Evolutionary conservation across 1,139 yeast genomes (phyloP), one percentile per base, ranked within the genome.

Genomic region (Sugiyamaella neomexicana): DNA sequence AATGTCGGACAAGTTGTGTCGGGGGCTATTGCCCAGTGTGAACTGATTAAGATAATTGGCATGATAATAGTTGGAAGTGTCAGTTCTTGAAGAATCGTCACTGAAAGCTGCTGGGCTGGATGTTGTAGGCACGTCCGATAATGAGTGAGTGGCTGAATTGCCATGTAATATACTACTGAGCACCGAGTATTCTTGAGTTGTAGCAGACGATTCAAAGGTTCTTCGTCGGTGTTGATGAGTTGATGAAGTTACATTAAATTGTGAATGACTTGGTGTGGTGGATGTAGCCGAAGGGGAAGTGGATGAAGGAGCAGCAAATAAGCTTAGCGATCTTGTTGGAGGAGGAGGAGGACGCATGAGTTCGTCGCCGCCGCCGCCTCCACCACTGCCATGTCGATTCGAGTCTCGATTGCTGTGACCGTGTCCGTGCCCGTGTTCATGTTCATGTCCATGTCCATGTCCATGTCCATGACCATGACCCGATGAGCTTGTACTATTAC

Each of bases 141-240:
- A 12, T 7, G 44, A 16, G 8, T 42, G 46, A 25, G 32, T 50
- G 39, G 44, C 16, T 12, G 59, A 53, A 15, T 53, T 56, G 4
- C 57, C 61, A 39, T 58, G 83, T 37, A 86, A 77, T 51, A 89
- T 86, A 59, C 79, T 82, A n/a, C 95, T 85, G 41, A 89, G 71
- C 1, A 89, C 83, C 3, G 89, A 79, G 65, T 89, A 88, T 64
- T 89, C 97, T 59, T 85, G 74, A 64, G 86, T 88, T 0, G 93
- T 91, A 0, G 96, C 93, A 13, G 83, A 75, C 1, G 95, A 85
- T 58, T 86, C 72, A 65, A 89, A 84, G 1, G 56, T 47, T 31
- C 46, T 40, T 31, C 46, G n/a, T 47, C 39, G 34, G 12, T 32
- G 55, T 27, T 46, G 47, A n/a, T n/a, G 16, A n/a, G 44, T 34